A percentile compares a stretch with the other conserved stretches of the same genome.
Evolutionary conservation across 2,329 filamentous ascomycete genomes (phyloP).

Genomic region (Fusarium pininemorale): DNA sequence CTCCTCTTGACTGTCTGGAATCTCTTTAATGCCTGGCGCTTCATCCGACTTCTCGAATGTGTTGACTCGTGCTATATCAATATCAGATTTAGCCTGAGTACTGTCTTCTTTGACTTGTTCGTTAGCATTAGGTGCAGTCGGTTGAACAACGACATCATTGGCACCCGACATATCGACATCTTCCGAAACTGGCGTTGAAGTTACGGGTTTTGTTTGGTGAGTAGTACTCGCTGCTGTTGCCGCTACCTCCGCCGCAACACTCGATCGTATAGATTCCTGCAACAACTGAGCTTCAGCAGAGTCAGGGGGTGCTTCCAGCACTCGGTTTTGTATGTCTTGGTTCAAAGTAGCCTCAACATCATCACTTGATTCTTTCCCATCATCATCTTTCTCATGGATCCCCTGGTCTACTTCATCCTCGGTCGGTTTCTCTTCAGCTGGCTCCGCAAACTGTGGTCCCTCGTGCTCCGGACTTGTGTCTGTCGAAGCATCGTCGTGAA

Average conservation of each 20-base stretch:
- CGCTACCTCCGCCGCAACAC: slow-evolving; percentile 19
- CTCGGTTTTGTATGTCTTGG: slow-evolving; percentile 36
- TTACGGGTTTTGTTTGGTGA: background rate
- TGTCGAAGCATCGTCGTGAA: slow-evolving; percentile 73
- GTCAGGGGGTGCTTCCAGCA: slow-evolving; percentile 34
- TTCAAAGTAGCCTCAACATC: slow-evolving; percentile 11
- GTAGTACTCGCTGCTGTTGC: background rate
- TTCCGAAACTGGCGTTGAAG: background rate
- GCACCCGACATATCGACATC: slow-evolving; percentile 10
- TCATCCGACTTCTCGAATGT: slow-evolving; percentile 1
- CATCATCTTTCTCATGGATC: slow-evolving; percentile 31
- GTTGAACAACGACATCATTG: background rate
- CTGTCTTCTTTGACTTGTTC: background rate
- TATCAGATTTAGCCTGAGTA: background rate
- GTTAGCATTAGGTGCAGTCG: background rate
- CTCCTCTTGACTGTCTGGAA: slow-evolving; percentile 50
- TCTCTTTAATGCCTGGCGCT: slow-evolving; percentile 35
- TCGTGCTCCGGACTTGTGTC: slow-evolving; percentile 81
- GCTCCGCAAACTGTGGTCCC: slow-evolving; percentile 63
- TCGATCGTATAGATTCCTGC: slow-evolving; percentile 53
- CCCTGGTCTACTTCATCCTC: slow-evolving; percentile 49
- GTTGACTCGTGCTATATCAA: background rate
- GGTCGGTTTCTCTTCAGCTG: slow-evolving; percentile 56
- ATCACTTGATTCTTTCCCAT: background rate
- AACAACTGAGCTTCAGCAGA: slow-evolving; percentile 57